Evolutionary conservation across 768 basidiomycete genomes (phyloP), one percentile per base, ranked within the genome.

Genomic region (Epithele typhae): DNA sequence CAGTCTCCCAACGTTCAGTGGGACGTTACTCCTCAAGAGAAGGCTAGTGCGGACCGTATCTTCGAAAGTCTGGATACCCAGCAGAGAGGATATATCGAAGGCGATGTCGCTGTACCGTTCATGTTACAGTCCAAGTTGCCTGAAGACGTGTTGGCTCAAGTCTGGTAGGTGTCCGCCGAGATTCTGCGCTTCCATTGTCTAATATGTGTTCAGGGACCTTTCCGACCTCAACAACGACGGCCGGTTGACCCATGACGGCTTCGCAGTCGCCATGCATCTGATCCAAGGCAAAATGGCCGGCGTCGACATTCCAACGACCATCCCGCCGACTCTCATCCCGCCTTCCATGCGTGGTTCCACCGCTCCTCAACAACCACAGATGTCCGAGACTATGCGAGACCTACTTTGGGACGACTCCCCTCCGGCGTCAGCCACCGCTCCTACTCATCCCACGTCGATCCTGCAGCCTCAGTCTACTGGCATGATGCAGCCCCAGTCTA

Each of bases 91-190:
- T 89, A 74, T 59, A 86, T 98, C 17, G 92, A 94, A 60, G 93
- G 93, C 7, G 92, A 95, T 49, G 81, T 91, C 25, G 96, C 92
- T 7, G 96, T 96, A 4, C 92, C 91, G 3, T 98, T 98, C 67
- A 87, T 99, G 85, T 63, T 95, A 49, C 84, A 92, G 65, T 94
- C 92, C 25, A 83, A 87, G 37, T 68, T 99, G 37, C 75, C 83
- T 1, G 87, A 89, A 50, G 84, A 85, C 22, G 75, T 78, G 21
- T 75, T 99, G n/a, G 96, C 96, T 4, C 84, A 79, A 57, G 73
- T 99, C 40, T 99, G 96, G 95, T 95, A 59, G 42, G 84, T 71
- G 18, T 19, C 25, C 38, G 12, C n/a, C 25, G 30, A 21, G 10
- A 36, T 27, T 43, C 15, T 22, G 2, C 6, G n/a, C 11, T 8